phyloP scores from a whole-genome alignment of 176 grass and related monocot species.

The Rhynchospora tenuis region DNA sequence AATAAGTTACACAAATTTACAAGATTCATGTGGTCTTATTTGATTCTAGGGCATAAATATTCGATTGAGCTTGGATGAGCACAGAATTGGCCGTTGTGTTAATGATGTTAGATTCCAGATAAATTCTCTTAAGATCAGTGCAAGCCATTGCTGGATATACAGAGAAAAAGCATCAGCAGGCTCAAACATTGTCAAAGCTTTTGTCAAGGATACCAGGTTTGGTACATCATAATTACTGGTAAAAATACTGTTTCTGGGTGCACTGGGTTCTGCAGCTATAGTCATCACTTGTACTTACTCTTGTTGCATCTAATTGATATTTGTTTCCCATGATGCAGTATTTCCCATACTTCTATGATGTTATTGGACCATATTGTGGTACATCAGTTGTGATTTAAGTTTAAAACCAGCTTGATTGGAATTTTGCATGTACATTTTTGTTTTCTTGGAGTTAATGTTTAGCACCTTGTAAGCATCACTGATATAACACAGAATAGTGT shows the following conservation, averaged over 20 bases:
- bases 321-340: background rate
- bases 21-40: background rate
- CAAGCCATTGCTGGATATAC: conserved; percentile 76
- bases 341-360: background rate
- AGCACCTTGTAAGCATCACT: background rate
- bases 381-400: background rate
- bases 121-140: conserved; percentile 28
- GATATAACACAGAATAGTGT: background rate
- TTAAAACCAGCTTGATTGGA: background rate
- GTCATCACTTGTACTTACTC: background rate
- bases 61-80: conserved; percentile 63
- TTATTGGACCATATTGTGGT: background rate
- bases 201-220: conserved; percentile 85
- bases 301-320: background rate
- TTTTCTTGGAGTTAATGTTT: background rate
- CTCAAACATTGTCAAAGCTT: conserved; percentile 37
- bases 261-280: background rate
- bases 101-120: conserved; percentile 55
- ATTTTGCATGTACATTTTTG: background rate
- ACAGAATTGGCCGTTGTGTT: conserved; percentile 52
- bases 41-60: conserved; percentile 69
- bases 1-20: background rate
- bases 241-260: background rate
- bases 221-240: background rate
- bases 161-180: conserved; percentile 41